These are phyloP conservation scores for Triticum aestivum DNA, from an alignment of 176 grass and related monocot species.

Conservation along the genomic window IWGSC_CS_RefSeq_v2.1 NC_057807.1:611898400-611898899, in stretches of 20 bases:
- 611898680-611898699: neutral
- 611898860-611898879: neutral
- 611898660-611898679: too few relatives aligned
- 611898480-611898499: too few relatives aligned
- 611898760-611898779: conserved; percentile 80
- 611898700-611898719: neutral
- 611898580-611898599: too few relatives aligned
- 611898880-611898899: neutral
- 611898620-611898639: too few relatives aligned
- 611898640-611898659: too few relatives aligned
- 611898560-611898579: too few relatives aligned
- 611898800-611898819: conserved; percentile 7
- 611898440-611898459: conserved; percentile 74
- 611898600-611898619: too few relatives aligned
- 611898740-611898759: conserved; percentile 83
- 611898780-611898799: conserved; percentile 53
- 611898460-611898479: neutral
- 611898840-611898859: neutral
- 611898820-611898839: neutral
- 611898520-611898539: too few relatives aligned
- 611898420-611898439: conserved; percentile 63
- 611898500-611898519: too few relatives aligned
- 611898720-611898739: conserved; percentile 74
- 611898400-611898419: conserved; percentile 59
- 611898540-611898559: too few relatives aligned